Evolutionary conservation across 768 basidiomycete species (phyloP), one percentile per base, ranked within the genome.

Genomic region (Amanita jacksonii): DNA sequence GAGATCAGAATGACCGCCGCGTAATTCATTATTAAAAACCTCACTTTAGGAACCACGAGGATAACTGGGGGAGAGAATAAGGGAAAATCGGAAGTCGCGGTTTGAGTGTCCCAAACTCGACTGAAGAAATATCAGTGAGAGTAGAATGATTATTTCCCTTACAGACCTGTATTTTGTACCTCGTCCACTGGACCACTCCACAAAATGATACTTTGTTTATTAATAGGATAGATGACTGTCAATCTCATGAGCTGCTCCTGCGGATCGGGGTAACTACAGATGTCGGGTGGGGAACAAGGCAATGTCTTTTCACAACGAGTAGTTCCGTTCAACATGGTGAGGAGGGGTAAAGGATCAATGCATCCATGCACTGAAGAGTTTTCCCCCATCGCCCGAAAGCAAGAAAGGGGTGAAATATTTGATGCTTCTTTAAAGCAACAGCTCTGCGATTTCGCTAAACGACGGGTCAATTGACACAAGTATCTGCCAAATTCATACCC

Each of bases 131-230:
- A 50, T 39, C n/a, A 20, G 24, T 43, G 23, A 41, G 23, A 15
- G 15, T 43, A 35, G 10, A 20, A 4, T 5, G 12, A 28, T 9
- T n/a, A 25, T 27, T 6, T 39, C 46, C n/a, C 33, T 37, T 48
- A 54, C 65, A 22, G 50, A 80, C 84, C 77, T 69, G 82, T 71
- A 41, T 81, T 74, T 62, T 69, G 72, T 1, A 91, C 66, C 59
- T 88, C 85, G 13, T 52, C 52, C 7, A 61, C 62, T 4, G 84
- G 77, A 0, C 89, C 89, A 46, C 72, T 78, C 85, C 87, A 93
- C 2, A 91, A 56, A 3, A 90, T 59, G 1, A 77, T 64, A 31
- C 65, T 57, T 25, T 68, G 41, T 38, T 39, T 49, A 39, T 36
- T 48, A 42, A n/a, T 41, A 49, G 25, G 36, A 45, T 30, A 46